phyloP scores from a whole-genome alignment of 148 eudicot genomes.

The Nepenthes mirabilis region DNA sequence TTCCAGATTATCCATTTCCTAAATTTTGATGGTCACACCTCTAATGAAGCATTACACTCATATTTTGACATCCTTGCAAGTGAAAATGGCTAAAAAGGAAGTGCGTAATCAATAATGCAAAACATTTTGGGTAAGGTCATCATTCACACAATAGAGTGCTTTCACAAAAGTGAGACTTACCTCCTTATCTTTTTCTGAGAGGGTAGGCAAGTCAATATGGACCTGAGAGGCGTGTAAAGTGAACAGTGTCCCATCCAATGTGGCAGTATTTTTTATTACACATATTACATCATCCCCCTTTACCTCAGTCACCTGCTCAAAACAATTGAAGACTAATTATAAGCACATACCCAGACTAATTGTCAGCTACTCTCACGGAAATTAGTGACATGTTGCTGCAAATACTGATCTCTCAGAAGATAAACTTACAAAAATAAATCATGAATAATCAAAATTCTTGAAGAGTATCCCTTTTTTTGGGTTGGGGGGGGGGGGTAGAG shows the following conservation, averaged over 20 bases:
- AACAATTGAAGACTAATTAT: not conserved
- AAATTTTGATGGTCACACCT: too few relatives aligned
- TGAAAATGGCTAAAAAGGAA: not conserved
- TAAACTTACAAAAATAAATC: too few relatives aligned
- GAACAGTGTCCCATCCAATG: constrained; percentile 66
- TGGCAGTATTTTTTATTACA: constrained; percentile 76
- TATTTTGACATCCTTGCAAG: not conserved
- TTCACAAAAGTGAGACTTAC: constrained; percentile 23
- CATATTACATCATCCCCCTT: constrained; percentile 77
- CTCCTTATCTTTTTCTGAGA: constrained; percentile 76
- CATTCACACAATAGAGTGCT: not conserved
- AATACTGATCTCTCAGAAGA: too few relatives aligned
- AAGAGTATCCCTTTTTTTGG: too few relatives aligned
- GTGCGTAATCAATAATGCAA: not conserved
- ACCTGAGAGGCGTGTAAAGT: constrained; percentile 91
- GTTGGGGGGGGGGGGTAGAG: too few relatives aligned
- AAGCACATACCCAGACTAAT: too few relatives aligned
- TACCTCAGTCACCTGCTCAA: constrained; percentile 61
- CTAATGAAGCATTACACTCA: too few relatives aligned
- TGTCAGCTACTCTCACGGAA: not conserved
- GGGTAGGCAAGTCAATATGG: constrained; percentile 81
- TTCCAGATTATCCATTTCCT: too few relatives aligned
- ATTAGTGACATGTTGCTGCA: not conserved
- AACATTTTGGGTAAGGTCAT: not conserved
- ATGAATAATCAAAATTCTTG: too few relatives aligned